phyloP scores from a whole-genome alignment of 768 basidiomycete species.

The Boletus speciosus region DNA sequence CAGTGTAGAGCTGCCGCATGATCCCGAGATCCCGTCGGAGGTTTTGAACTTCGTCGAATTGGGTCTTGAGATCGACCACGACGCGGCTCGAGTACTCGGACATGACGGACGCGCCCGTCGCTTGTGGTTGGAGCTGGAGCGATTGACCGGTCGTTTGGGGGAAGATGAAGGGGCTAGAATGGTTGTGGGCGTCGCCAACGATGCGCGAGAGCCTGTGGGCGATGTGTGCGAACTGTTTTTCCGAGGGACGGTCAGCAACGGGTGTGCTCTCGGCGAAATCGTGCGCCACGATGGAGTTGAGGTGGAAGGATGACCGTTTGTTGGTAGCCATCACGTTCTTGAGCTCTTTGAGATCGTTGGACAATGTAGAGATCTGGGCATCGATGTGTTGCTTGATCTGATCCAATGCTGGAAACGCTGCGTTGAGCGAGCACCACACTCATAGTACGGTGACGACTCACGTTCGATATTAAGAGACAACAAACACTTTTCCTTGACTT shows the following conservation, averaged over 20 bases:
- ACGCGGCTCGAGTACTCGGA: constrained; percentile 73
- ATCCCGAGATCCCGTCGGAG: constrained; percentile 89
- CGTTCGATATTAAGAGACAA: constrained; percentile 95
- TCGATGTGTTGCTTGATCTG: constrained; percentile 99
- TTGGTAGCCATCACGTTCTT: constrained; percentile 57
- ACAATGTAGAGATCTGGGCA: constrained; percentile 75
- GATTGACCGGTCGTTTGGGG: constrained; percentile 68
- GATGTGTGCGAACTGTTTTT: constrained; percentile 67
- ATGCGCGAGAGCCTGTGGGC: constrained; percentile 75
- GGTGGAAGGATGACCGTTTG: constrained; percentile 49
- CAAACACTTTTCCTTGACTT: constrained; percentile 84
- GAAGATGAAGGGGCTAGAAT: constrained; percentile 38
- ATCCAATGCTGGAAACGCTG: constrained; percentile 68
- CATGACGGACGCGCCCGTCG: constrained; percentile 69
- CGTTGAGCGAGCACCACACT: constrained; percentile 9
- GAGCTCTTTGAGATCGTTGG: constrained; percentile 89
- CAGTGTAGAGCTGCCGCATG: constrained; percentile 92
- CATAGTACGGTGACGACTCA: constrained; percentile 43
- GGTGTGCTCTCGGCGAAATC: constrained; percentile 66
- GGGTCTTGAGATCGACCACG: constrained; percentile 79
- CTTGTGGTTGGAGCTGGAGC: constrained; percentile 55
- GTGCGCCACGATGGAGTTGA: constrained; percentile 47
- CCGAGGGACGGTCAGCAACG: constrained; percentile 63
- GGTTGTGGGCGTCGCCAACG: constrained; percentile 43
- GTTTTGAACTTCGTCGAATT: constrained; percentile 94